Evolutionary conservation across 352 stramenopile species (phyloP).

Genomic region (Phytophthora quininea): DNA sequence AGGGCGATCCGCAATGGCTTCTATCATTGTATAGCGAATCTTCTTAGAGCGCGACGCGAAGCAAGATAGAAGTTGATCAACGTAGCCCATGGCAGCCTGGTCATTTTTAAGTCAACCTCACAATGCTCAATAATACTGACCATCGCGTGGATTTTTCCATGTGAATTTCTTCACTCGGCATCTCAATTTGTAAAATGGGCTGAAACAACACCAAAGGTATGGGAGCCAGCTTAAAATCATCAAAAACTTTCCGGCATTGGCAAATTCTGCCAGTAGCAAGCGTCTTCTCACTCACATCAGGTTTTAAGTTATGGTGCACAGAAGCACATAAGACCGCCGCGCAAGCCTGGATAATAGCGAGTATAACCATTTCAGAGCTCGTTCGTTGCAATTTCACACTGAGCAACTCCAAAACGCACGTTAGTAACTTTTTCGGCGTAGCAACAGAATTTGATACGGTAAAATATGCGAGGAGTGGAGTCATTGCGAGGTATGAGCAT

Average conservation of each 20-base stretch:
- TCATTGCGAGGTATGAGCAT: conserved; percentile 43
- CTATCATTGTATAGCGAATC: conserved; percentile 28
- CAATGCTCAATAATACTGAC: conserved; percentile 53
- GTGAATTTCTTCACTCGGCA: conserved; percentile 20
- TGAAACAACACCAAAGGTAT: conserved; percentile 44
- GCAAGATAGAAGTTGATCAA: conserved; percentile 34
- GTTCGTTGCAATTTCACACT: conserved; percentile 37
- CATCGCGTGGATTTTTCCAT: conserved; percentile 30
- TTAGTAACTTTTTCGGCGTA: conserved; percentile 42
- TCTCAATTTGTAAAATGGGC: conserved; percentile 26
- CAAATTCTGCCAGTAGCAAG: conserved; percentile 18
- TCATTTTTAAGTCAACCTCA: conserved; percentile 34
- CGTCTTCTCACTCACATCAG: conserved; percentile 2
- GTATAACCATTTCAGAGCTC: conserved; percentile 29
- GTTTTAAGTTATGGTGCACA: conserved; percentile 23
- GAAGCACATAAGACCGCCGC: conserved; percentile 46
- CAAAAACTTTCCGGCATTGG: conserved; percentile 27
- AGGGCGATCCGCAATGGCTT: conserved; percentile 24
- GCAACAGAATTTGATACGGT: conserved; percentile 37
- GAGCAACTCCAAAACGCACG: conserved; percentile 51
- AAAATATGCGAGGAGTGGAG: conserved; percentile 50
- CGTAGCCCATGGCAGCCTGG: conserved; percentile 32
- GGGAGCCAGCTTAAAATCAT: conserved; percentile 16
- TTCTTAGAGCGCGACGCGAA: conserved; percentile 28
- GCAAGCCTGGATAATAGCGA: conserved; percentile 38